Evolutionary conservation across 179 eudicot species (phyloP).

Genomic region (Spergularia azorica): DNA sequence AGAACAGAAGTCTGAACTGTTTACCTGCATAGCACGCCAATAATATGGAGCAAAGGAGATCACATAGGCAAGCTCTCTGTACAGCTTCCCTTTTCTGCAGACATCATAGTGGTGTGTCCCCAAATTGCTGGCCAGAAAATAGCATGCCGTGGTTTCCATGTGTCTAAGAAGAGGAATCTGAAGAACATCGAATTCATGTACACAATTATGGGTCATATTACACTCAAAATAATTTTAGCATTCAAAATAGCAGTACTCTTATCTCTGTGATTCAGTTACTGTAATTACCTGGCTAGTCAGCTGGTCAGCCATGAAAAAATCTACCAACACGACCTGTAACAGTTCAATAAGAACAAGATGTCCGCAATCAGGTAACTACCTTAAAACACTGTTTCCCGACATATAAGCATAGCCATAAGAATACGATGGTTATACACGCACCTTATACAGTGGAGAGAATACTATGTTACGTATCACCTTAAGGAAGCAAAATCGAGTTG

Average conservation of each 20-base stretch:
- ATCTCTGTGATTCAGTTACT: background rate
- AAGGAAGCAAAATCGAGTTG: slow-evolving; percentile 76
- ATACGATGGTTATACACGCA: slow-evolving; percentile 23
- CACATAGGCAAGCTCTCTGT: slow-evolving; percentile 78
- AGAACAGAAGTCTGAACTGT: background rate
- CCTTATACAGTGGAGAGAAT: slow-evolving; percentile 87
- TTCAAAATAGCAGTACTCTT: background rate
- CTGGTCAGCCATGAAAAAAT: slow-evolving; percentile 99
- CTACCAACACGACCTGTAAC: slow-evolving; percentile 83
- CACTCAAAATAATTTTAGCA: background rate
- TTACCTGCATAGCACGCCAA: slow-evolving; percentile 99
- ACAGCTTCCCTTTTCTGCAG: slow-evolving; percentile 69
- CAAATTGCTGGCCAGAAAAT: slow-evolving; percentile 70
- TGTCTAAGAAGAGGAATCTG: slow-evolving; percentile 84
- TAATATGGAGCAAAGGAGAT: slow-evolving; percentile 95
- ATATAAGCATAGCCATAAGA: background rate
- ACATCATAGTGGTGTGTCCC: slow-evolving; percentile 57
- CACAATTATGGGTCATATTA: background rate
- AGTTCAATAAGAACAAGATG: background rate
- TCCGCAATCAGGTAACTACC: slow-evolving; percentile 11
- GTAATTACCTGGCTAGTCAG: slow-evolving; percentile 88
- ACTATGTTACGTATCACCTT: slow-evolving; percentile 81
- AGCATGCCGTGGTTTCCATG: slow-evolving; percentile 87
- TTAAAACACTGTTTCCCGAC: background rate
- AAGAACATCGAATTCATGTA: background rate